A percentile compares a stretch with the other conserved stretches of the same genome.
Conservation (phyloP, 2,329 filamentous ascomycete species). For the Tolypocladium paradoxum region DNA sequence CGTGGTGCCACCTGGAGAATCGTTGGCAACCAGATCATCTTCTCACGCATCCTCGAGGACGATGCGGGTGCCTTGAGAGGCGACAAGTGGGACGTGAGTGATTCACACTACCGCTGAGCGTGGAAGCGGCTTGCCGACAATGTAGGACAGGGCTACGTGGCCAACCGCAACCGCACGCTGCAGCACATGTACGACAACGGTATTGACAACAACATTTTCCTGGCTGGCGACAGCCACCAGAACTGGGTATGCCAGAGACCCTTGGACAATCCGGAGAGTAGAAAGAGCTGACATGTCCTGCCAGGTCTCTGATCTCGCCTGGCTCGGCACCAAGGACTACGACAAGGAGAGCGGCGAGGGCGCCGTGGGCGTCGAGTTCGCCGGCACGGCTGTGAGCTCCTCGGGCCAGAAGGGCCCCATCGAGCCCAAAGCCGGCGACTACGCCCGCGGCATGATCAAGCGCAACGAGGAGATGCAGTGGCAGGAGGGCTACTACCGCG, state of each 20-base stretch:
- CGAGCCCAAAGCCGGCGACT: constrained; percentile 38
- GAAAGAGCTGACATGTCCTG: neutral
- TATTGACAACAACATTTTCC: constrained; percentile 63
- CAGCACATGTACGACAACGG: constrained; percentile 54
- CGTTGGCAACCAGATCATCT: constrained; percentile 61
- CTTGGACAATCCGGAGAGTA: no score
- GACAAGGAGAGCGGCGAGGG: constrained; percentile 41
- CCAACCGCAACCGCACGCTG: constrained; percentile 62
- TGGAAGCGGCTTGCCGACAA: neutral
- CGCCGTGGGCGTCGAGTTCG: constrained; percentile 52
- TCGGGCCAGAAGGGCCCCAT: constrained; percentile 48
- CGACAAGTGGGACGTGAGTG: constrained; percentile 25
- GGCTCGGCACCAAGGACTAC: constrained; percentile 44
- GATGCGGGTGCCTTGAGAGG: constrained; percentile 19
- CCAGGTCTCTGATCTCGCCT: constrained; percentile 37
- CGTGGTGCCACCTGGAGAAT: constrained; percentile 62
- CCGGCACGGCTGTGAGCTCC: constrained; percentile 55
- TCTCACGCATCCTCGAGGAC: constrained; percentile 38
- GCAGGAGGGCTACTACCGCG: constrained; percentile 64
- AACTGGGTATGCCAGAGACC: constrained; percentile 49
- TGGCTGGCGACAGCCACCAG: constrained; percentile 59
- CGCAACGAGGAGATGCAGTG: constrained; percentile 57
- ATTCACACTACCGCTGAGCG: no score
- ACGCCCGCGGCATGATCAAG: constrained; percentile 29
- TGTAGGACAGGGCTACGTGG: constrained; percentile 44